Percentiles rank a stretch among this genome's conserved stretches.
Evolutionary conservation across 177 flowering plant species (phyloP).

Genomic region (Tripterygium wilfordii): DNA sequence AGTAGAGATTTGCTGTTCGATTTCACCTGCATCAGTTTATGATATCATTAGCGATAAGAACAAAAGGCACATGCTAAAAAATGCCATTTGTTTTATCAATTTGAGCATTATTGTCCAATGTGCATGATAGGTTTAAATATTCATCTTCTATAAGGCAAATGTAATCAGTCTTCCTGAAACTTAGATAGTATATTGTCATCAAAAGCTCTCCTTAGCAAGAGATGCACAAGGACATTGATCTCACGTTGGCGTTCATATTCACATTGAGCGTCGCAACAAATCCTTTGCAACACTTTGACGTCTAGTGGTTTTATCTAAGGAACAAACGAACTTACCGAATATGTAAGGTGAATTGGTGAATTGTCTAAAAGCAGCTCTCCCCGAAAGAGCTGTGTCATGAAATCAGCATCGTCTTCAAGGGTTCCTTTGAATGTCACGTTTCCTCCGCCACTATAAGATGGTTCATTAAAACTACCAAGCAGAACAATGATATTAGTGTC

Average conservation of each 20-base stretch:
- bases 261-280: not conserved
- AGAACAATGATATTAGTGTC: not conserved
- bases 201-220: too few relatives aligned
- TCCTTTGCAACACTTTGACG: not conserved
- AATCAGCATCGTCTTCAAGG: conserved; percentile 33
- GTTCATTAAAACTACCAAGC: conserved; percentile 50
- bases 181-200: too few relatives aligned
- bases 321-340: conserved; percentile 56
- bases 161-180: too few relatives aligned
- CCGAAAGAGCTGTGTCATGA: conserved; percentile 51
- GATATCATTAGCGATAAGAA: not conserved
- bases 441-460: conserved; percentile 77
- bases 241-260: too few relatives aligned
- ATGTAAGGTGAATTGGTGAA: conserved; percentile 46
- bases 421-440: conserved; percentile 62
- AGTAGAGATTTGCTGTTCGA: conserved; percentile 50
- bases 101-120: too few relatives aligned
- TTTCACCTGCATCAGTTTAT: conserved; percentile 46
- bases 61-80: not conserved
- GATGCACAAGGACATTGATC: too few relatives aligned
- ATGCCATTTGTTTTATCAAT: not conserved
- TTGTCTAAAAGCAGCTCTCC: conserved; percentile 56
- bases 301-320: too few relatives aligned
- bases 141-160: too few relatives aligned
- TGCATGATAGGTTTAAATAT: too few relatives aligned